Evolutionary conservation across 306 rosid genomes (phyloP), one percentile per base, ranked within the genome.

Genomic region (Myrica gale): DNA sequence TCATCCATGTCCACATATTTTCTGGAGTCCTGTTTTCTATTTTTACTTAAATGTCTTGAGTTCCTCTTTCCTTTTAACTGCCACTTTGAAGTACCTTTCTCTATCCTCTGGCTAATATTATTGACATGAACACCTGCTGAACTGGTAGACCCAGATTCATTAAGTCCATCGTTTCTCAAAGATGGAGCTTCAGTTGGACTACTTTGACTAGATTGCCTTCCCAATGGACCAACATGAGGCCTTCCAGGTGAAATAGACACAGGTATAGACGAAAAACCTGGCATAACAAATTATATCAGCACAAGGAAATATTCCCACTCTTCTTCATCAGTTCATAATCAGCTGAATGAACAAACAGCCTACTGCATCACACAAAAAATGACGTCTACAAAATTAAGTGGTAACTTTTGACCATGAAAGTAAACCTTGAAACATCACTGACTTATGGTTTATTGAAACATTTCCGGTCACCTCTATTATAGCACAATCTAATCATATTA

Each of bases 21-120:
- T 88, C 87, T 89, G 6, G 77, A 80, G 74, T 76, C 89, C 37
- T 84, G 91, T 73, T 88, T 88, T 70, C 89, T 86, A 73, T 74
- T 85, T 89, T 87, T 89, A 68, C 81, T 78, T 26, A 72, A 80
- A 78, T 88, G 85, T 82, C 99, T 95, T 63, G 86, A 83, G 76
- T 95, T 92, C 86, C 99, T 85, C 90, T 95, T 95, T 85, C 99
- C 90, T 88, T 95, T 95, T 67, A 74, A 85, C 87, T 89, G 97
- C 99, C 97, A 95, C 90, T 90, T 84, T 60, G 99, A 95, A 85
- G 92, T 85, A 77, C 84, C 88, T 82, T 86, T 89, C 73, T 88
- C 93, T 44, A 80, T 81, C 74, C 87, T 81, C 61, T 78, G 85
- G 76, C 79, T 72, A 54, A 86, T 76, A 55, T 72, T 75, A 74